Evolutionary conservation across 2,329 filamentous ascomycete species (phyloP).

Genomic region (Periconia macrospinosa): DNA sequence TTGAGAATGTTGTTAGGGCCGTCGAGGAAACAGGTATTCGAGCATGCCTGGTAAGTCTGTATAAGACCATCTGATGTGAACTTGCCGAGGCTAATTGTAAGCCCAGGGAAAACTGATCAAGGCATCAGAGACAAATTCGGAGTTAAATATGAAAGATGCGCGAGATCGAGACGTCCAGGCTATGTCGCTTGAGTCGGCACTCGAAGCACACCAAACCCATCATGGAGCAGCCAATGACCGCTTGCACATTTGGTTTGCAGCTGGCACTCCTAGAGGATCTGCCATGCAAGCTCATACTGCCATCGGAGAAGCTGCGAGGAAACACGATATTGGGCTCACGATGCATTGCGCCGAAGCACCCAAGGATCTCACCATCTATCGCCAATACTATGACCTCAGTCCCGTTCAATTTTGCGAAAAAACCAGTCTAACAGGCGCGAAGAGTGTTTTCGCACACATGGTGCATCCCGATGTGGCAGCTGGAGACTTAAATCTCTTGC

Average conservation of each 20-base stretch:
- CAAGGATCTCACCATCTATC: constrained; percentile 43
- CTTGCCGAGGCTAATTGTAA: neutral
- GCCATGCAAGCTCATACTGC: constrained; percentile 41
- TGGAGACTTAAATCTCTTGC: constrained; percentile 45
- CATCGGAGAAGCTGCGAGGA: constrained; percentile 45
- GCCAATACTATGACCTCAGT: constrained; percentile 43
- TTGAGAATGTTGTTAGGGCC: constrained; percentile 28
- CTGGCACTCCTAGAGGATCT: constrained; percentile 52
- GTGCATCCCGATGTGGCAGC: constrained; percentile 49
- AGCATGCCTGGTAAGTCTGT: constrained; percentile 22
- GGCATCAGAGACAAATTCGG: constrained; percentile 36
- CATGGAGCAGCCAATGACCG: constrained; percentile 43
- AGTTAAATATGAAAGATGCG: constrained; percentile 38
- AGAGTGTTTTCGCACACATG: constrained; percentile 28
- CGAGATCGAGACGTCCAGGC: constrained; percentile 40
- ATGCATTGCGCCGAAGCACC: constrained; percentile 53
- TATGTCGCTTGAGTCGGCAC: constrained; percentile 39
- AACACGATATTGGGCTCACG: constrained; percentile 48
- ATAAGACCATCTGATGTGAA: neutral
- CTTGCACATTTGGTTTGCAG: constrained; percentile 53
- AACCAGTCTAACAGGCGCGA: constrained; percentile 43
- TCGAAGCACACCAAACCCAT: constrained; percentile 33
- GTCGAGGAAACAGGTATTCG: constrained; percentile 39
- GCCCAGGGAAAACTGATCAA: constrained; percentile 44
- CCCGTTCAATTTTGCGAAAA: constrained; percentile 33